Base-by-base conservation (phyloP, 2,329 filamentous ascomycete species). In the Beauveria sp. region DNA sequence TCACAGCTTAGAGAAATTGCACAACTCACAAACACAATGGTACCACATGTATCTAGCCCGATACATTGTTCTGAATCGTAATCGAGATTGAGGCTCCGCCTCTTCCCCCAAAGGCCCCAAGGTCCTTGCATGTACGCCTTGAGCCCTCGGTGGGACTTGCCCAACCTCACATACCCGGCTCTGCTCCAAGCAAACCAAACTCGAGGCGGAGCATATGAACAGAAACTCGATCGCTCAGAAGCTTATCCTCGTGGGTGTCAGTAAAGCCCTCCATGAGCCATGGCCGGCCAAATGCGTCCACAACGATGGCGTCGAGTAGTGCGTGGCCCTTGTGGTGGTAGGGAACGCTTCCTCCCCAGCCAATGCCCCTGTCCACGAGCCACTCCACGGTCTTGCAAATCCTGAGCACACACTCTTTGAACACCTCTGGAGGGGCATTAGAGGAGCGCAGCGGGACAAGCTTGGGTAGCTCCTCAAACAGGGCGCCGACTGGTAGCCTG, bases 241-340 rank as follows among this genome's bases (percentile, higher is more conserved):
- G 7, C 24, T 45, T 45, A 4, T 20, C 28, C 4, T 49, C 31
- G 2, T n/a, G 14, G 20, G 24, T 10, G 3, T 57, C 54, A 22
- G 43, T 40, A 16, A 57, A 57, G 14, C 54, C 54, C 7, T 57
- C 54, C 8, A 57, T 57, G n/a, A 57, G 54, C 54, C 54, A 57
- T 3, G 54, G 54, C 12, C 43, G 43, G 31, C 26, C 43, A 18
- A 49, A 26, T 2, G 26, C 43, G 16, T 57, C 54, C 7, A 57
- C 43, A 12, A 57, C 43, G 28, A 38, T 22, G 4, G 54, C 54
- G 43, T 57, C 54, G 54, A 49, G 43, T 2, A 57, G 45, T 45
- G 54, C 54, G 5, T 48, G 20, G 43, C 54, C 54, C 9, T 26
- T 40, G 8, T 38, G 26, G n/a, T 18, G 12, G 14, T 22, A 45